These are phyloP conservation scores for Penicillium herquei DNA, from an alignment of 495 filamentous ascomycete genomes.

Conservation along the genomic window DNA sequence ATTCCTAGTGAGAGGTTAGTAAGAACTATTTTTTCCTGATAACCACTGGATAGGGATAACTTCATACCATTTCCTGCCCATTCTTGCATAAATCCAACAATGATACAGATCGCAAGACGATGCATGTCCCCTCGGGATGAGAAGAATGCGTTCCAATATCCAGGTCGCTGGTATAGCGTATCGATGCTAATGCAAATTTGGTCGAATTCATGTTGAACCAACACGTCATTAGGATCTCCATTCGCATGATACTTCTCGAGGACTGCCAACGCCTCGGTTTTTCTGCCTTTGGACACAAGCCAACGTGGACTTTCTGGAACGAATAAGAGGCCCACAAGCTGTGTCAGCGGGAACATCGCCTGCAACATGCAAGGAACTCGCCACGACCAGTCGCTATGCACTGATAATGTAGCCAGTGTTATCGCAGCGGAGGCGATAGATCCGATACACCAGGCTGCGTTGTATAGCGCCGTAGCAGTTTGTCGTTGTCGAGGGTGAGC, in stretches of 20 bases:
- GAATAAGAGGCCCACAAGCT: constrained; percentile 15
- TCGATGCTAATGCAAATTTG: constrained; percentile 50
- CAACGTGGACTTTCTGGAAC: constrained; percentile 31
- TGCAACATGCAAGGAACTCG: constrained; percentile 22
- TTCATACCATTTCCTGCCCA: constrained; percentile 63
- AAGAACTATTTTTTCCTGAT: background rate
- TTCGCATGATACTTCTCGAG: constrained; percentile 38
- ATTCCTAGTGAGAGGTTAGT: constrained; percentile 32
- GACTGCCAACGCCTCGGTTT: constrained; percentile 38
- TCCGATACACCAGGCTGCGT: constrained; percentile 21
- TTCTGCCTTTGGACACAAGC: constrained; percentile 39
- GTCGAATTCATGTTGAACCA: constrained; percentile 34
- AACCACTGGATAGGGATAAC: background rate
- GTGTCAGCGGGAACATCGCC: constrained; percentile 14
- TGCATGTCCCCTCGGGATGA: constrained; percentile 66
- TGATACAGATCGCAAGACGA: constrained; percentile 54
- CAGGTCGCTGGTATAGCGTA: constrained; percentile 28
- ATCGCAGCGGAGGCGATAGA: constrained; percentile 19
- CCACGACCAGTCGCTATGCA: constrained; percentile 24
- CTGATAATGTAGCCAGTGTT: constrained; percentile 18
- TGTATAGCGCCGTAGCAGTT: constrained; percentile 26
- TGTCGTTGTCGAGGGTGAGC: constrained; percentile 26
- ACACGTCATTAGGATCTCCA: constrained; percentile 22
- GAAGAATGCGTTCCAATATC: constrained; percentile 49
- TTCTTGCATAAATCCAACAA: constrained; percentile 57